Base-by-base conservation (phyloP, 192 early-diverging fungal species). In the Obelidium mucronatum region DNA sequence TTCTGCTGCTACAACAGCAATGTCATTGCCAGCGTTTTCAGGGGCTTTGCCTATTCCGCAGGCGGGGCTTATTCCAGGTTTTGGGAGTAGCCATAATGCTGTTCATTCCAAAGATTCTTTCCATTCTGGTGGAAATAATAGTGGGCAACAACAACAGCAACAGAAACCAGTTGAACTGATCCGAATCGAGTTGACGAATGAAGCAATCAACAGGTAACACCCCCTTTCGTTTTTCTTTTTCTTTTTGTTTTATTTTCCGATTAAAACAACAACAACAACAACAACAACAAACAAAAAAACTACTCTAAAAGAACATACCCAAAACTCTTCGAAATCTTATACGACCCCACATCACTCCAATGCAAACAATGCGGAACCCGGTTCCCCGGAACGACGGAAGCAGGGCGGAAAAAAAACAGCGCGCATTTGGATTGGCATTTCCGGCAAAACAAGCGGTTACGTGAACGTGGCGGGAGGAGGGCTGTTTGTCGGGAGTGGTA, bases 371-470 rank as follows among this genome's bases (percentile, higher is more conserved):
- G 97, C 80, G 97, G 94, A 0, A 89, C 90, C 77, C 91, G 97
- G 28, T 95, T 91, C 55, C 79, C 86, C 2, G 89, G 88, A 39
- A 61, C 60, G 31, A 84, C 86, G 6, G 88, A 84, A 19, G 31
- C 54, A 17, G 94, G 94, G 1, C 84, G 91, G 70, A 82, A 83
- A 30, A 90, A 91, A 69, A 93, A 96, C 88, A 87, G 90, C 64
- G 83, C 87, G 48, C 97, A 99, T 80, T 67, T 99, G 37, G 96
- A 99, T 74, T 96, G 94, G 90, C 97, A 99, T 82, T 99, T 97
- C 81, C 86, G 97, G 37, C 94, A 96, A 81, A 99, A 99, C 80
- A 84, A 92, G 58, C 88, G 94, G 37, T 79, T 92, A 69, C 92
- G 92, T 79, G 94, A 97, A 65, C 88, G 90, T 69, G 53, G 52